Evolutionary conservation across 345 rosid species (phyloP).

Genomic region (Diplotaxis tenuifolia): DNA sequence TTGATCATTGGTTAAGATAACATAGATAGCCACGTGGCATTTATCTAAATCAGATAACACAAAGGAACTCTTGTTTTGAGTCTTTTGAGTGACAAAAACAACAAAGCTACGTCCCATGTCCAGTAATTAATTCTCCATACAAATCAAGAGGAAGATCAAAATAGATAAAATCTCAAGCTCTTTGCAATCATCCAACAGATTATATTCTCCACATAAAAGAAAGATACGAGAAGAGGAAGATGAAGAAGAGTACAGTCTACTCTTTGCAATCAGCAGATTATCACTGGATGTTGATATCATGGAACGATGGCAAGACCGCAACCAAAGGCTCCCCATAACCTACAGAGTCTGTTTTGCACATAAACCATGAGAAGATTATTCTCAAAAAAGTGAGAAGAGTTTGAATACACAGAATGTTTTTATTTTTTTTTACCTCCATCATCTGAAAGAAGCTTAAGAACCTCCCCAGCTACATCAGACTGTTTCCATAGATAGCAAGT

Average conservation of each 20-base stretch:
- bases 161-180: conserved; percentile 3
- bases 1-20: conserved; percentile 12
- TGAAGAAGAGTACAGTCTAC: conserved; percentile 19
- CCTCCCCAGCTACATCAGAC: conserved; percentile 90
- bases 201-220: neutral
- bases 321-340: conserved; percentile 88
- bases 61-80: neutral
- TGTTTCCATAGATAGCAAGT: conserved; percentile 43
- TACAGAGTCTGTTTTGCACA: conserved; percentile 58
- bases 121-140: neutral
- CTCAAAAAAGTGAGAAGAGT: neutral
- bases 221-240: conserved; percentile 10
- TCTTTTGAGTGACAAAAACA: neutral
- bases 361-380: neutral
- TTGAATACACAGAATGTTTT: neutral
- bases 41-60: neutral
- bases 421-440: conserved; percentile 73
- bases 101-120: neutral
- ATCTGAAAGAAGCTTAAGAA: conserved; percentile 69
- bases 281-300: conserved; percentile 45
- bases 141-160: neutral
- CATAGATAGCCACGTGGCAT: conserved; percentile 21
- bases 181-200: conserved; percentile 10
- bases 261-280: too few species aligned
- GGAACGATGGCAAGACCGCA: conserved; percentile 86